phyloP scores from a whole-genome alignment of 345 rosid species.

The Eutrema yunnanense region DNA sequence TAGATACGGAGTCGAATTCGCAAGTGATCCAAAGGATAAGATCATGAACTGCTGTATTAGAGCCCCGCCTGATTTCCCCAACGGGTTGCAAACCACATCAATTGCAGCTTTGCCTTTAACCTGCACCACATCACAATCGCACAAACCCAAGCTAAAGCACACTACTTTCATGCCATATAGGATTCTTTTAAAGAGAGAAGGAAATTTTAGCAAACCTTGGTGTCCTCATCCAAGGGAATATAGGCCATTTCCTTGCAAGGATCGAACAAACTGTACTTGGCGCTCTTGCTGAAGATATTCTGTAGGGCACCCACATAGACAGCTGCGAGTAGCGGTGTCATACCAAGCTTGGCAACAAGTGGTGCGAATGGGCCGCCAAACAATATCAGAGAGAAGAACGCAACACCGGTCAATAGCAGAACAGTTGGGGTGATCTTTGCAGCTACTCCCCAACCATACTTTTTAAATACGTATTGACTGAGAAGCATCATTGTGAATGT shows the following conservation, averaged over 20 bases:
- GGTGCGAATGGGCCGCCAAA: constrained; percentile 79
- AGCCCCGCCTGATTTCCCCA: constrained; percentile 97
- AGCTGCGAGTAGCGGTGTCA: constrained; percentile 96
- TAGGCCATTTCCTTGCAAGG: constrained; percentile 99
- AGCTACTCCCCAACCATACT: constrained; percentile 98
- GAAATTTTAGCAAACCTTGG: constrained; percentile 50
- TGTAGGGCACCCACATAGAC: constrained; percentile 95
- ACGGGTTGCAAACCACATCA: constrained; percentile 92
- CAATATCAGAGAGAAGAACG: constrained; percentile 82
- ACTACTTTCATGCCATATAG: not conserved
- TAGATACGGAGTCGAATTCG: constrained; percentile 90
- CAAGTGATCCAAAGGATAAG: constrained; percentile 85
- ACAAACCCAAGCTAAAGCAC: not conserved
- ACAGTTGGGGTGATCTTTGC: constrained; percentile 94
- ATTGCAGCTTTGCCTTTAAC: constrained; percentile 98
- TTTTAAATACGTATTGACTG: constrained; percentile 76
- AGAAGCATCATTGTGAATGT: constrained; percentile 96
- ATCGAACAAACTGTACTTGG: constrained; percentile 96
- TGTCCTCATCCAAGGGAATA: constrained; percentile 94
- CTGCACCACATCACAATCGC: constrained; percentile 31
- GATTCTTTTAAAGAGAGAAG: not conserved
- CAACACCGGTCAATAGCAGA: constrained; percentile 81
- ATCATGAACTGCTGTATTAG: constrained; percentile 97
- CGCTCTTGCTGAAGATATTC: constrained; percentile 99
- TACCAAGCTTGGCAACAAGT: constrained; percentile 63